phyloP scores from a whole-genome alignment of 1,284 basidiomycete genomes.

The Exobasidium rhododendri region DNA sequence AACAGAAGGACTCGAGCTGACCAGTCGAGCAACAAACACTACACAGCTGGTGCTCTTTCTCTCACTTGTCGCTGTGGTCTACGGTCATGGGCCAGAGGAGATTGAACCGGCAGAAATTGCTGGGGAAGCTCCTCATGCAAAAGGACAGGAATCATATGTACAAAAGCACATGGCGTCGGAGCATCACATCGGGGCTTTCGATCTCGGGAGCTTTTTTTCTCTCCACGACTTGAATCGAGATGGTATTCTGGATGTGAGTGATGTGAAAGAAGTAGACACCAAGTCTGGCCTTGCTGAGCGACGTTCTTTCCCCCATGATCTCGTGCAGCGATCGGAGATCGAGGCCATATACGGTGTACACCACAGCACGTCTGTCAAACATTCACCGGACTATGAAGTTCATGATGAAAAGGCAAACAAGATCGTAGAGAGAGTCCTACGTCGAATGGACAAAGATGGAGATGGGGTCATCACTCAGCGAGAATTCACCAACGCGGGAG shows the following conservation, averaged over 20 bases:
- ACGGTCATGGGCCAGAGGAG: conserved; percentile 15
- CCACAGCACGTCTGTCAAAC: conserved; percentile 84
- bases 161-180: conserved; percentile 54
- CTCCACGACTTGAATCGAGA: conserved; percentile 81
- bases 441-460: conserved; percentile 70
- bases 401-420: conserved; percentile 80
- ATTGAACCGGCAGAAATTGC: conserved; percentile 29
- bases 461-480: conserved; percentile 75
- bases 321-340: conserved; percentile 49
- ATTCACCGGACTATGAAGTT: conserved; percentile 71
- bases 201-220: conserved; percentile 62
- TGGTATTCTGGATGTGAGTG: conserved; percentile 51
- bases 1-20: too few relatives aligned
- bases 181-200: conserved; percentile 55
- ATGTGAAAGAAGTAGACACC: too few relatives aligned
- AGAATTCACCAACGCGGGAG: conserved; percentile 77
- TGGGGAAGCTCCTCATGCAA: conserved; percentile 28
- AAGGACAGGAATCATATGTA: conserved; percentile 47
- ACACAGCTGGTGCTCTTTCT: neutral
- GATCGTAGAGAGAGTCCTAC: conserved; percentile 74
- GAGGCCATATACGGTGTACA: conserved; percentile 72
- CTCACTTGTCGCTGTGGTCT: neutral
- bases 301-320: neutral
- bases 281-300: too few relatives aligned
- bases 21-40: too few relatives aligned